Evolutionary conservation across 768 basidiomycete species (phyloP).

Genomic region (Amyloporia xantha): DNA sequence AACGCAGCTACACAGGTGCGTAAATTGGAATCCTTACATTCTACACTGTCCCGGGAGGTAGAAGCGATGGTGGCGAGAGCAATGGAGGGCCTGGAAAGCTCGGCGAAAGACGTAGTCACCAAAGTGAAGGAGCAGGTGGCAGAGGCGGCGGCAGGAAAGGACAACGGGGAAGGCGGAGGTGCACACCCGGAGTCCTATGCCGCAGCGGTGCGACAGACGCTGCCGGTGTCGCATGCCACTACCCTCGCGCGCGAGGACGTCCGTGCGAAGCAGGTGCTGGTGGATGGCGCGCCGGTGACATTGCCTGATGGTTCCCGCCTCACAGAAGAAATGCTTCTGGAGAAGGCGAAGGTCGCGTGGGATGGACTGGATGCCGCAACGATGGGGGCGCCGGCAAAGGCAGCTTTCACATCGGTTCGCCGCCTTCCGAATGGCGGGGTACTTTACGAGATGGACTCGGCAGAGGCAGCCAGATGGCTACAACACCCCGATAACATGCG

Average conservation of each 20-base stretch:
- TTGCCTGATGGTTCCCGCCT: neutral
- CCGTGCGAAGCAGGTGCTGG: neutral
- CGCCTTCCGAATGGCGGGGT: constrained; percentile 11
- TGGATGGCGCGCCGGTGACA: neutral
- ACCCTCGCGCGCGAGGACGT: neutral
- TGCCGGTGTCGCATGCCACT: neutral
- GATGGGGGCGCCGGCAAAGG: neutral
- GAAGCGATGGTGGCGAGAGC: neutral
- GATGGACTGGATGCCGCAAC: neutral
- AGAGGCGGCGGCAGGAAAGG: neutral
- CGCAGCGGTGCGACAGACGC: neutral
- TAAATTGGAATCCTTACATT: neutral
- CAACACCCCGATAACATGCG: neutral
- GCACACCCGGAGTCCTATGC: neutral
- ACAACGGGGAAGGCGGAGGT: neutral
- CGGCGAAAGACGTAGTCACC: neutral
- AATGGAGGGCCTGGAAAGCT: neutral
- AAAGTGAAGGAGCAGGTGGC: neutral
- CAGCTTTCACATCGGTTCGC: neutral
- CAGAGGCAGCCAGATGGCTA: constrained; percentile 16
- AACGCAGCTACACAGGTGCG: neutral
- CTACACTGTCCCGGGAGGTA: neutral
- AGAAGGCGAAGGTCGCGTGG: constrained; percentile 15
- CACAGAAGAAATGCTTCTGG: constrained; percentile 10
- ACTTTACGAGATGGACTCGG: constrained; percentile 10